Evolutionary conservation across 2,329 filamentous ascomycete genomes (phyloP).

Genomic region (Aspergillus sp.): DNA sequence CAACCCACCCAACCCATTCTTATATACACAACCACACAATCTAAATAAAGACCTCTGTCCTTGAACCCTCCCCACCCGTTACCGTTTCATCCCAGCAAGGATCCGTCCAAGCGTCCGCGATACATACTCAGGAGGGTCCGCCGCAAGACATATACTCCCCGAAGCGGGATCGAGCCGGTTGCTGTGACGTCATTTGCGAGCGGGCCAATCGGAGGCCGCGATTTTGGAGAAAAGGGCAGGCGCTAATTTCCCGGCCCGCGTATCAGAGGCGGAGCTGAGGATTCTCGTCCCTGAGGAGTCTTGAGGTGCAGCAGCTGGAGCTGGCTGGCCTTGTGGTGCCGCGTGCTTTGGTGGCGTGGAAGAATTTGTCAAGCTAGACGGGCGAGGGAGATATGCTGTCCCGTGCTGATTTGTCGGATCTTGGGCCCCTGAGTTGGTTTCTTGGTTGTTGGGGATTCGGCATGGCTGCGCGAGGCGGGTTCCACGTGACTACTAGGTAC

Average conservation of each 20-base stretch:
- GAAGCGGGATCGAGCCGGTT: slow-evolving; percentile 3
- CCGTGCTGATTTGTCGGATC: no score
- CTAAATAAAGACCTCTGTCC: neutral
- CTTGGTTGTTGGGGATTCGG: neutral
- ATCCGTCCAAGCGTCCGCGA: neutral
- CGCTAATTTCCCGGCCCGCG: no score
- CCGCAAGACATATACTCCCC: slow-evolving; percentile 1
- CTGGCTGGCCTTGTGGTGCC: no score
- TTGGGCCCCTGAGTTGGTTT: neutral
- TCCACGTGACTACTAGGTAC: neutral
- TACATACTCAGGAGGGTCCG: neutral
- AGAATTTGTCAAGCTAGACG: no score
- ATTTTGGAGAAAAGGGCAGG: neutral
- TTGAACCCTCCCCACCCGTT: neutral
- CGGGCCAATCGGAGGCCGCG: slow-evolving; percentile 9
- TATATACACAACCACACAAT: neutral
- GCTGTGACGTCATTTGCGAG: slow-evolving; percentile 15
- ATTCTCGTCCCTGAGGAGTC: no score
- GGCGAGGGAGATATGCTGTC: no score
- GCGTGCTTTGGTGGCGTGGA: no score
- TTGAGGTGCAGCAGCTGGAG: no score
- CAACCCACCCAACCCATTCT: neutral
- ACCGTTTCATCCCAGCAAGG: neutral
- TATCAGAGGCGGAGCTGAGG: no score
- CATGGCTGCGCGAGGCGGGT: neutral